A percentile compares a stretch with the other conserved stretches of the same genome.
These are phyloP conservation scores for Leishmania tarentolae DNA, from an alignment of 208 protist species.

Conservation along the genomic window DNA sequence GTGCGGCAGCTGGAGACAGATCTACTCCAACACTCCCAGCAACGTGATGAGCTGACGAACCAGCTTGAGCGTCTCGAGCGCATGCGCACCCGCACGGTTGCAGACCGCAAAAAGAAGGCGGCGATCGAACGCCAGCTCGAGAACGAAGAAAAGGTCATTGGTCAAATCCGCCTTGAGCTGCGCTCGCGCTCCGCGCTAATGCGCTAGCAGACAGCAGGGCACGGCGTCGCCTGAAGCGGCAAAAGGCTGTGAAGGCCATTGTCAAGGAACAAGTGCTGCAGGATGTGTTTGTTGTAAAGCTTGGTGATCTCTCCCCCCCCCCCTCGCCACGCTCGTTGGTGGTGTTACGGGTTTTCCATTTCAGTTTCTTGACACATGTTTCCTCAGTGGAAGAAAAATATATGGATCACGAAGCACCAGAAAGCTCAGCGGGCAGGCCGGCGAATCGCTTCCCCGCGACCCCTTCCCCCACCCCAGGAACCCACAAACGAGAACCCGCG, in stretches of 20 bases:
- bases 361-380: not conserved
- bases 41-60: slow-evolving; percentile 56
- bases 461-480: not conserved
- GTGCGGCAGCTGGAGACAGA: slow-evolving; percentile 58
- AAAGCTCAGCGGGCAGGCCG: not conserved
- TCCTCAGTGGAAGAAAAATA: no score
- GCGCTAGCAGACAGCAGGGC: not conserved
- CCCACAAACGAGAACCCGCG: not conserved
- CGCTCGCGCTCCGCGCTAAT: slow-evolving; percentile 29
- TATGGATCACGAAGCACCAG: not conserved
- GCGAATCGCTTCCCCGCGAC: not conserved
- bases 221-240: no score
- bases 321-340: no score
- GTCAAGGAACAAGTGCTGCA: not conserved
- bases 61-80: slow-evolving; percentile 68
- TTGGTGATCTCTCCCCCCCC: not conserved
- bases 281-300: not conserved
- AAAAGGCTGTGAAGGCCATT: no score
- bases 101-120: slow-evolving; percentile 52
- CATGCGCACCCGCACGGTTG: slow-evolving; percentile 47
- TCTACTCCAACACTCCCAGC: slow-evolving; percentile 52
- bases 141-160: slow-evolving; percentile 51
- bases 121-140: slow-evolving; percentile 47
- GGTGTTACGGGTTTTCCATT: not conserved
- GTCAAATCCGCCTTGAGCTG: slow-evolving; percentile 59